These are phyloP conservation scores for Boechera divaricarpa DNA, from an alignment of 345 rosid species.

Conservation along the genomic window DNA sequence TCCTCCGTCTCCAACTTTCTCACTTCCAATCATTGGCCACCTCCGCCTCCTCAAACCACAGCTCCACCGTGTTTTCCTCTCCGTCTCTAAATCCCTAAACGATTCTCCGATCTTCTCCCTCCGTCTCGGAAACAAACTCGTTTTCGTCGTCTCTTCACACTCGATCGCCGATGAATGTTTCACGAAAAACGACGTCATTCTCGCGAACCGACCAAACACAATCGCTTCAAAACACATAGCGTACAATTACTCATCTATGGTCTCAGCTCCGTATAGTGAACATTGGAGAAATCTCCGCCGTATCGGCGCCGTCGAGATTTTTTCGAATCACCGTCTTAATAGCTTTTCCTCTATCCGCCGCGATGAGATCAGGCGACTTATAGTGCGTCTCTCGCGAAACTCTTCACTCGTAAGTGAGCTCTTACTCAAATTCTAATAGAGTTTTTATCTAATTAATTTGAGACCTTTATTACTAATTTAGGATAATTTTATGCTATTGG, in stretches of 20 bases:
- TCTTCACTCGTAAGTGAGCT: not conserved
- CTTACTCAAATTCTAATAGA: too few relatives aligned
- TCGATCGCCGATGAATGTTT: not conserved
- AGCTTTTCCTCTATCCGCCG: constrained; percentile 1
- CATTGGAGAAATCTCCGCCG: constrained; percentile 22
- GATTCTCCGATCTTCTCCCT: constrained; percentile 9
- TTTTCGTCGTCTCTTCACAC: constrained; percentile 1
- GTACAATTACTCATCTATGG: not conserved
- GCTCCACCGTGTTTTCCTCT: not conserved
- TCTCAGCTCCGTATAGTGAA: constrained; percentile 5
- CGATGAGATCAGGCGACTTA: not conserved
- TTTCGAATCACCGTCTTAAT: constrained; percentile 1
- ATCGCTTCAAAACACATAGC: not conserved
- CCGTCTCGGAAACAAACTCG: constrained; percentile 19
- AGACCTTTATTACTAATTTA: not conserved
- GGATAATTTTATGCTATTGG: not conserved
- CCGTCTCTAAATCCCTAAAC: not conserved
- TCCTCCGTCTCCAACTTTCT: constrained; percentile 3
- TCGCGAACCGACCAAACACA: not conserved
- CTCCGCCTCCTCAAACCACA: constrained; percentile 18
- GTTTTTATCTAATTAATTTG: not conserved
- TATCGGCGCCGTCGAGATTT: constrained; percentile 20
- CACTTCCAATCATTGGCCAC: constrained; percentile 17
- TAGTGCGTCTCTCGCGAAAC: not conserved
- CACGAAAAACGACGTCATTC: not conserved